Percentiles rank a stretch among this genome's conserved stretches.
These are phyloP conservation scores for Candida krabiensis DNA, from an alignment of 805 yeast species.

Conservation along the genomic window DNA sequence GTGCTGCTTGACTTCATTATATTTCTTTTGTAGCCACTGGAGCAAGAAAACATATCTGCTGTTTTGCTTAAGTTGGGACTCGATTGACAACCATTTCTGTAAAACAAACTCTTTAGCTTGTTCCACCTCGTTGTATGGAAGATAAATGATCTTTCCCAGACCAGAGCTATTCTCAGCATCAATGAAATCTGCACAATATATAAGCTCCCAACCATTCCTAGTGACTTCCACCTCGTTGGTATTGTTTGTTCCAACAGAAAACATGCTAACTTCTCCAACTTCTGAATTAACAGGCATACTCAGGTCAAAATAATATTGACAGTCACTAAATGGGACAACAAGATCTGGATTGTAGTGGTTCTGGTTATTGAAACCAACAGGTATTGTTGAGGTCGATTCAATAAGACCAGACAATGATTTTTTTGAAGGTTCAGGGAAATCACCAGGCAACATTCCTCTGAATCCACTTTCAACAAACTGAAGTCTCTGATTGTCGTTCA, in stretches of 20 bases:
- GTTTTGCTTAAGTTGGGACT: conserved; percentile 1
- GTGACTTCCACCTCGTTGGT: conserved; percentile 17
- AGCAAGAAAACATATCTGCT: neutral
- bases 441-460: conserved; percentile 86
- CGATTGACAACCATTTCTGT: neutral
- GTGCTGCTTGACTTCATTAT: neutral
- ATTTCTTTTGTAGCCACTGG: neutral
- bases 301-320: conserved; percentile 75
- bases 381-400: conserved; percentile 46
- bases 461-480: conserved; percentile 75
- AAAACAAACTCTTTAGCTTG: neutral
- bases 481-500: conserved; percentile 62
- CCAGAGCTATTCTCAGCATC: conserved; percentile 55
- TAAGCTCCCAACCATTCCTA: conserved; percentile 44
- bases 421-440: conserved; percentile 50
- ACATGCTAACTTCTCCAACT: conserved; percentile 41
- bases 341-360: conserved; percentile 66
- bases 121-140: conserved; percentile 11
- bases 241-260: conserved; percentile 5
- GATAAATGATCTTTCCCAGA: conserved; percentile 51
- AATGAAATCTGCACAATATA: conserved; percentile 50
- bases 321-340: conserved; percentile 46
- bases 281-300: conserved; percentile 45
- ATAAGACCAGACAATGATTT: conserved; percentile 22
- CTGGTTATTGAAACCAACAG: conserved; percentile 71